phyloP scores from a whole-genome alignment of 306 rosid species.

The Casuarina cunninghamiana region DNA sequence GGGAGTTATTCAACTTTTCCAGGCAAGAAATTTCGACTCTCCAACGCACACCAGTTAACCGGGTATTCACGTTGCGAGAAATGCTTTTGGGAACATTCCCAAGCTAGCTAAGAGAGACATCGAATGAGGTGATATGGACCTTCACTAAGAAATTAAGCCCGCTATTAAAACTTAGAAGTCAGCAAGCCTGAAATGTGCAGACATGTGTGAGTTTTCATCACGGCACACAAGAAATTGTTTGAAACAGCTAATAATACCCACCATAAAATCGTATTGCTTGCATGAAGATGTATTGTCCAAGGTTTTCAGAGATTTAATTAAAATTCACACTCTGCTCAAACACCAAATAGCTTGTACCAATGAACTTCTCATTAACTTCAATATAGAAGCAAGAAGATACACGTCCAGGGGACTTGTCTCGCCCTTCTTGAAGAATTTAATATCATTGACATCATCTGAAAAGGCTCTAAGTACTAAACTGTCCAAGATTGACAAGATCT shows the following conservation, averaged over 20 bases:
- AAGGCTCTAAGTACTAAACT: constrained; percentile 44
- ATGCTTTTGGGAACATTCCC: too few relatives aligned
- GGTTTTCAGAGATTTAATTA: constrained; percentile 38
- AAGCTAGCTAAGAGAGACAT: too few relatives aligned
- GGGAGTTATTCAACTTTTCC: too few relatives aligned
- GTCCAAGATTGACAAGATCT: constrained; percentile 42
- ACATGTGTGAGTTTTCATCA: constrained; percentile 49
- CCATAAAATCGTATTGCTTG: constrained; percentile 56
- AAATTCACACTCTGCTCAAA: constrained; percentile 41
- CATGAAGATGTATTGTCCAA: constrained; percentile 40
- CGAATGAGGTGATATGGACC: constrained; percentile 37
- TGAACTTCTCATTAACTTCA: constrained; percentile 77
- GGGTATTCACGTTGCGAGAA: too few relatives aligned
- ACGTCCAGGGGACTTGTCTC: constrained; percentile 49
- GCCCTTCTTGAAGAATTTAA: constrained; percentile 27
- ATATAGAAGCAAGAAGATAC: constrained; percentile 66
- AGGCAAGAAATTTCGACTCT: too few relatives aligned
- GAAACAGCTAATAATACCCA: constrained; percentile 45
- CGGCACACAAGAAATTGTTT: constrained; percentile 46
- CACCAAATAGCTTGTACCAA: constrained; percentile 51
- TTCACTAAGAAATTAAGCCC: constrained; percentile 73
- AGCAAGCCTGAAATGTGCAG: constrained; percentile 80
- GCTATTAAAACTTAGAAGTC: constrained; percentile 48
- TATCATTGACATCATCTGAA: constrained; percentile 39
- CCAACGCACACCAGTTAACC: too few relatives aligned